Conservation (phyloP, 139 green algal genomes). For the Chlorella sp. region DNA sequence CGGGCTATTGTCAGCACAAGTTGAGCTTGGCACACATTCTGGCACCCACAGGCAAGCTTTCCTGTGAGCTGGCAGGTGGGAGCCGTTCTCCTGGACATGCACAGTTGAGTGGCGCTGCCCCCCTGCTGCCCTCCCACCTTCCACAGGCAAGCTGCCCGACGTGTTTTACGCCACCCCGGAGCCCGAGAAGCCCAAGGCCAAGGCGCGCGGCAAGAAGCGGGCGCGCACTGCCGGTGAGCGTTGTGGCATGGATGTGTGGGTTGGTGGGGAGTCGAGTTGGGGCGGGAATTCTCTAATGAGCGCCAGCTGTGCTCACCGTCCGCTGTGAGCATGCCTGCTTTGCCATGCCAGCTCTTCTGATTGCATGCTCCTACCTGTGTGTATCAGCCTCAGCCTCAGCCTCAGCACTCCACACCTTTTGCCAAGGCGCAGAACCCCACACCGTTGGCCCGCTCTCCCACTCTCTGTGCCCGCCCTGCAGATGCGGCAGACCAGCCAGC, state of each 20-base stretch:
- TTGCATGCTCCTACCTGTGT: neutral
- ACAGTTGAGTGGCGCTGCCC: neutral
- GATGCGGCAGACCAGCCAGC: neutral
- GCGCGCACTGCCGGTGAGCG: neutral
- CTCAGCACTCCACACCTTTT: too few species aligned
- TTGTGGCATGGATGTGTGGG: neutral
- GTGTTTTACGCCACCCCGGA: slow-evolving; percentile 40
- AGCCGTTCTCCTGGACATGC: neutral
- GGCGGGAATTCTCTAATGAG: neutral
- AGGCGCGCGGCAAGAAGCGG: neutral
- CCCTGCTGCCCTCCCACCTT: neutral
- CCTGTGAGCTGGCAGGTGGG: neutral
- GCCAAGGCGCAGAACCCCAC: too few species aligned
- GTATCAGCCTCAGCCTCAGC: neutral
- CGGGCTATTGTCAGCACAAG: too few species aligned
- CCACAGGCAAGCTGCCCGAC: slow-evolving; percentile 35
- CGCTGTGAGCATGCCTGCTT: too few species aligned
- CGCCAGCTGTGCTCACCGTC: neutral
- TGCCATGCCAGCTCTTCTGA: neutral
- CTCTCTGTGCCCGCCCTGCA: neutral
- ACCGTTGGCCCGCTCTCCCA: neutral
- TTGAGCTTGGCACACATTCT: too few species aligned
- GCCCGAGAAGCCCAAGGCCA: slow-evolving; percentile 11
- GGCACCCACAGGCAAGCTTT: neutral
- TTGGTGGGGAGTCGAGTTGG: neutral